Base-by-base conservation (phyloP, 176 grass and related monocot genomes). In the Puya raimondii region DNA sequence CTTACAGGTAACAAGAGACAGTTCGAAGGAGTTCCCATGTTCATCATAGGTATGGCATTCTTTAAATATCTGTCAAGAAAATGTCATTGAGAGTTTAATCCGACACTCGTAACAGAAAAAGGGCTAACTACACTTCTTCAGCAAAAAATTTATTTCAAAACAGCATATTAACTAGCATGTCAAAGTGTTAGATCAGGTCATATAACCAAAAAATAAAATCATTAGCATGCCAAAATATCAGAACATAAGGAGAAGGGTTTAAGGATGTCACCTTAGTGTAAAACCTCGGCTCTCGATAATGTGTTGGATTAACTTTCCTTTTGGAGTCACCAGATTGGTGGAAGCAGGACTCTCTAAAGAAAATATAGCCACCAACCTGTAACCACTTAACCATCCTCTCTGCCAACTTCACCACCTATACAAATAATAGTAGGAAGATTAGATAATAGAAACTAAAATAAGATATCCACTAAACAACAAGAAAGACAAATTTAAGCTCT, bases 261-360 rank as follows among this genome's bases (percentile, higher is more conserved):
- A 52, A 49, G 22, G 7, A 56, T 66, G 52, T 52, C 25, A 86
- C 95, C 95, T 99, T 99, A 3, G 90, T 93, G 70, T 99, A 99
- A 72, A 91, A 93, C 52, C 95, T 86, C 51, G 95, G 95, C 70
- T 99, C 95, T 3, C 90, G 78, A 64, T 99, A 99, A 29, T 99
- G 95, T 17, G 90, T 93, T 53, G 90, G 95, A 72, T 99, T 99
- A 70, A 86, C 82, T 85, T 99, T 99, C 75, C 95, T 90, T 85
- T 99, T 99, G 72, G 84, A 88, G 64, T 99, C 95, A 23, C 95
- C 87, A 51, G 95, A 99, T 73, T 91, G 90, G 69, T 93, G 95
- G 63, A 93, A 99, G 52, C 95, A 99, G 13, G 95, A 99, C 77
- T 99, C 95, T 77, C 95, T 91, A 58, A 99, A 93, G 87, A 99